Conservation (phyloP, 495 filamentous ascomycete species). For the Penicillium argentinense region DNA sequence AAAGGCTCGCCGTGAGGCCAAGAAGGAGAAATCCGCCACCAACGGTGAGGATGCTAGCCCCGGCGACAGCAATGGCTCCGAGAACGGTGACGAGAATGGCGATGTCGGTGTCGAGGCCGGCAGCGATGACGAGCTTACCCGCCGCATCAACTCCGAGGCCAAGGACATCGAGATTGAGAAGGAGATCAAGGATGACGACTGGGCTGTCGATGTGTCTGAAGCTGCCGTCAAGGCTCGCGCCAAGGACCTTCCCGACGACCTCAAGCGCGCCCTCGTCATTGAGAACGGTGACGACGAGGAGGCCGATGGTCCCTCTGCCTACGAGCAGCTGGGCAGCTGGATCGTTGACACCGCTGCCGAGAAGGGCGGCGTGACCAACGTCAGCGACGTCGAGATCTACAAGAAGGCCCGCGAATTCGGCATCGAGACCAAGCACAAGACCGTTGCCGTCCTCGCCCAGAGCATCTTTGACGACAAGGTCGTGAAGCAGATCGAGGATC, state of each 20-base stretch:
- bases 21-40: slow-evolving; percentile 66
- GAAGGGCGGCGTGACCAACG: slow-evolving; percentile 67
- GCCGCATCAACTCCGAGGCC: slow-evolving; percentile 81
- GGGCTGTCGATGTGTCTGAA: slow-evolving; percentile 92
- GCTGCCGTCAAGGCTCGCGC: slow-evolving; percentile 93
- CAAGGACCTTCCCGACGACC: slow-evolving; percentile 82
- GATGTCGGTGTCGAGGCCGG: slow-evolving; percentile 71
- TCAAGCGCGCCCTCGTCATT: slow-evolving; percentile 85
- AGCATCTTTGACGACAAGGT: slow-evolving; percentile 92
- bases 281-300: slow-evolving; percentile 85
- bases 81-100: slow-evolving; percentile 63
- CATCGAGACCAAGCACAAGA: slow-evolving; percentile 93
- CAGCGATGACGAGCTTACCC: slow-evolving; percentile 91
- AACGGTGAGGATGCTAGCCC: slow-evolving; percentile 69
- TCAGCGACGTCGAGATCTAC: slow-evolving; percentile 88
- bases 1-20: slow-evolving; percentile 75
- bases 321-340: slow-evolving; percentile 94
- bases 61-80: slow-evolving; percentile 71
- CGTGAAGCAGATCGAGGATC: slow-evolving; percentile 76
- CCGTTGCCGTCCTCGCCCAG: slow-evolving; percentile 86
- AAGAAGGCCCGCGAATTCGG: slow-evolving; percentile 92
- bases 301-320: slow-evolving; percentile 76
- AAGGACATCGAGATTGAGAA: slow-evolving; percentile 65
- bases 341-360: slow-evolving; percentile 71
- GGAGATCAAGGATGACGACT: slow-evolving; percentile 80